Evolutionary conservation across 2,329 filamentous ascomycete genomes (phyloP).

Genomic region (Cordyceps tenuipes): DNA sequence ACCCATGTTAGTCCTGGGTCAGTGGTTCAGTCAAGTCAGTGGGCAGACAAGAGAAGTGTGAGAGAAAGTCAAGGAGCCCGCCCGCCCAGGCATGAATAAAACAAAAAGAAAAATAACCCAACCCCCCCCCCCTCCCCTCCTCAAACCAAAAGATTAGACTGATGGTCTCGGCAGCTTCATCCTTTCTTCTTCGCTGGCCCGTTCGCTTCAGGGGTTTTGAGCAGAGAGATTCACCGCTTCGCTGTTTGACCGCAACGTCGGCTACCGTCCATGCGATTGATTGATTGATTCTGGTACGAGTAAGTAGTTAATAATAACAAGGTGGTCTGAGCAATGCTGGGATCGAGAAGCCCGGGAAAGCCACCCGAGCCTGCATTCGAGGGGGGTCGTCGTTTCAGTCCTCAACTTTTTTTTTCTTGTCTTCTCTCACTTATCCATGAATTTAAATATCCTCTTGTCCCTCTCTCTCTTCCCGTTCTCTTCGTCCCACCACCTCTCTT

Average conservation of each 20-base stretch:
- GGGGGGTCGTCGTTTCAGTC: neutral
- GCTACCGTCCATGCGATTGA: conserved; percentile 1
- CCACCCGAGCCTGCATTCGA: conserved; percentile 8
- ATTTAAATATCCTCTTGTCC: conserved; percentile 10
- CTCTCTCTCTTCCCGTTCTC: neutral
- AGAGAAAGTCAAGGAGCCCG: neutral
- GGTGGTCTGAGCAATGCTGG: conserved; percentile 12
- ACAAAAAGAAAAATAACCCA: neutral
- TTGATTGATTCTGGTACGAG: neutral
- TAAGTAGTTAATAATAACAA: neutral
- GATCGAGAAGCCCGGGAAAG: neutral
- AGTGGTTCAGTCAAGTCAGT: neutral
- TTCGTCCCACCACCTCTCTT: neutral
- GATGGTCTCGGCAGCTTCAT: conserved; percentile 3
- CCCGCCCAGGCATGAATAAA: neutral
- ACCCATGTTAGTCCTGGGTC: conserved; percentile 3
- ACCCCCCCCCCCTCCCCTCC: too few relatives aligned
- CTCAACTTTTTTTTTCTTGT: neutral
- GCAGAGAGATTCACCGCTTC: conserved; percentile 5
- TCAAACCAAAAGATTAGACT: conserved; percentile 1
- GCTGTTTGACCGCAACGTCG: conserved; percentile 11
- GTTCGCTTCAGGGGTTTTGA: neutral
- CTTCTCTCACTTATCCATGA: neutral
- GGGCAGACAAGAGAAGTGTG: neutral
- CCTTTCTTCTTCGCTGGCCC: neutral